phyloP scores from a whole-genome alignment of 2,329 filamentous ascomycete genomes.

The Xylaria arbuscula region DNA sequence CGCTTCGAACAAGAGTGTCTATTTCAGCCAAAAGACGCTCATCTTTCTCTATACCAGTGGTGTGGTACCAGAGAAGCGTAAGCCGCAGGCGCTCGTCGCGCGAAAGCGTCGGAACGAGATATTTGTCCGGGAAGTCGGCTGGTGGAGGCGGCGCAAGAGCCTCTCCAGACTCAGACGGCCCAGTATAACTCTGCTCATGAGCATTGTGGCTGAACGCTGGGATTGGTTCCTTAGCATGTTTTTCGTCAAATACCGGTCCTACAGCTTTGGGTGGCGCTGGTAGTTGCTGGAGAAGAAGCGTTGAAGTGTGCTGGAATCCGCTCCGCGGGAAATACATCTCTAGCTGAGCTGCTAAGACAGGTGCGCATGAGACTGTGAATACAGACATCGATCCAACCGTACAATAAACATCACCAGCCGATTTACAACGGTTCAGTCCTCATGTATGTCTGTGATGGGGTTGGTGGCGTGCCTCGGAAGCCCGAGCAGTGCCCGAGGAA shows the following conservation, averaged over 20 bases:
- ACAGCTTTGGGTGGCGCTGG: constrained; percentile 19
- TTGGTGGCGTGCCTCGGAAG: constrained; percentile 1
- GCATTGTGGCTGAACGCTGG: constrained; percentile 17
- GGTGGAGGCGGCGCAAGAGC: constrained; percentile 25
- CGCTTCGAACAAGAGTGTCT: constrained; percentile 20
- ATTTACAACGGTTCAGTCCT: not conserved
- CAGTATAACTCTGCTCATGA: constrained; percentile 15
- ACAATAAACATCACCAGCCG: not conserved
- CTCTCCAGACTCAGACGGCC: constrained; percentile 25
- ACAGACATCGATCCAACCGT: not conserved
- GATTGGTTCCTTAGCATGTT: constrained; percentile 14
- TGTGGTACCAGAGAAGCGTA: constrained; percentile 33
- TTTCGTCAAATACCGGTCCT: constrained; percentile 24
- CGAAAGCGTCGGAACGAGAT: constrained; percentile 31
- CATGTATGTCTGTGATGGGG: not conserved
- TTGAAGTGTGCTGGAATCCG: constrained; percentile 25
- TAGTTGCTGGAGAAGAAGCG: constrained; percentile 23
- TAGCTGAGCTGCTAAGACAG: not conserved
- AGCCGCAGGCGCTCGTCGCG: constrained; percentile 32
- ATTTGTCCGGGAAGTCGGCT: constrained; percentile 18
- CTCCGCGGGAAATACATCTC: constrained; percentile 32
- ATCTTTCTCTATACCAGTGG: constrained; percentile 26
- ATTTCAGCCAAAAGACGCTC: constrained; percentile 31
- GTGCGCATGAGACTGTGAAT: not conserved
- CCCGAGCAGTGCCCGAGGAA: constrained; percentile 7